Evolutionary conservation across 1,139 yeast species (phyloP), one percentile per base, ranked within the genome.

Genomic region (Lodderomyces orthopsilosis): DNA sequence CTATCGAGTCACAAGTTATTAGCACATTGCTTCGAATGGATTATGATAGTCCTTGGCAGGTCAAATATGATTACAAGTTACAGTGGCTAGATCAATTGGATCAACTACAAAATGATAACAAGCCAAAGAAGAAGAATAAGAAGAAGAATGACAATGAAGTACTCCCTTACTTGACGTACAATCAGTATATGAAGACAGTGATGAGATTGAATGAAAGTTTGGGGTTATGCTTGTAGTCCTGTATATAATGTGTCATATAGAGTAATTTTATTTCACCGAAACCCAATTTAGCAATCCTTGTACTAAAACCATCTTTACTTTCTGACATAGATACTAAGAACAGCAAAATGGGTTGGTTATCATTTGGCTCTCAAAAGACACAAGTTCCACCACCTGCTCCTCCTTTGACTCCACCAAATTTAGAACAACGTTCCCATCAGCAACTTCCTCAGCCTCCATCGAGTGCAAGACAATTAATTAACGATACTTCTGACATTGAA

Each of bases 341-440:
- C n/a, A n/a, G n/a, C n/a, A 37, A 4, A 13, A 50, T 50, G 53
- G 53, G 50, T 38, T 50, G 53, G 53, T 42, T 47, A 41, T 41
- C 51, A 27, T 41, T 48, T 30, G 45, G 47, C 19, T 37, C 41
- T 23, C 34, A 40, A 21, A 45, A 39, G 19, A 36, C 28, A 15
- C 35, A 33, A 23, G n/a, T 36, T n/a, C 21, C 44, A 1, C 22
- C 41, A 32, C 7, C 17, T 7, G 28, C 26, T 6, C 35, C 48
- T 10, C 38, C 40, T 9, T 17, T 41, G 8, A 42, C 42, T 10
- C 13, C 48, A 13, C 49, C 45, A 26, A 70, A 64, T 43, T 41
- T 68, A 2, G 65, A 65, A 45, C 77, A 72, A 48, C 61, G 63
- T 26, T 63, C 74, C 1, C 75, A 70, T 49, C 34, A 32, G 23